Base-by-base conservation (phyloP, 2,329 filamentous ascomycete species). In the Paraconiothyrium sp. region DNA sequence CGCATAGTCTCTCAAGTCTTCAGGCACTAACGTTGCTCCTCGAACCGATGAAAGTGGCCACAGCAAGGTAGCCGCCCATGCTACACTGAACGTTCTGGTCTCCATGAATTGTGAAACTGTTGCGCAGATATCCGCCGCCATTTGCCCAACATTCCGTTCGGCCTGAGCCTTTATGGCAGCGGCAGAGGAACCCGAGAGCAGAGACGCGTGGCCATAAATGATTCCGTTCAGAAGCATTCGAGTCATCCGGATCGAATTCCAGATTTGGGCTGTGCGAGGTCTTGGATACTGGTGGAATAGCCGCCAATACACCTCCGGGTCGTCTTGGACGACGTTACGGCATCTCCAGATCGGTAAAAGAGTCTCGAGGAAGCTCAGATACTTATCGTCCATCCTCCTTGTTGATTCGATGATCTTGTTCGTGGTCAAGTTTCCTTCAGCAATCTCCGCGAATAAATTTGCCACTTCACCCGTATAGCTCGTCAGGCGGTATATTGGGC, bases 121-220 rank as follows among this genome's bases (percentile, higher is more conserved):
- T 22, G 48, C 30, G 16, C 48, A 50, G 16, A 50, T 50, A 35
- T 50, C 48, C 11, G 27, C 27, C 24, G 30, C 48, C 48, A 50
- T 35, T 16, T 9, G 48, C 32, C 13, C 32, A 6, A 10, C 32
- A 27, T 50, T 50, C 4, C 32, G 27, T 50, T 20, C 8, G 14
- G 14, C 14, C 2, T 22, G 14, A 22, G 48, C 48, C 6, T 16
- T 32, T 9, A 14, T 35, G 32, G 30, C 30, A 20, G 48, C 30
- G 9, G 48, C 27, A 34, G 48, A 35, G 30, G 48, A 20, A 34
- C 4, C 8, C 11, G n/a, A 2, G 30, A n/a, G 8, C 27, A 35
- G n/a, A 35, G 30, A 34, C 4, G n/a, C 30, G 30, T 50, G 32
- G 4, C 48, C 14, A 16, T 50, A 10, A 16, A 34, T 14, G 10